A percentile compares a stretch with the other conserved stretches of the same genome.
phyloP scores from a whole-genome alignment of 2,329 filamentous ascomycete genomes.

The Aspergillus texensis region DNA sequence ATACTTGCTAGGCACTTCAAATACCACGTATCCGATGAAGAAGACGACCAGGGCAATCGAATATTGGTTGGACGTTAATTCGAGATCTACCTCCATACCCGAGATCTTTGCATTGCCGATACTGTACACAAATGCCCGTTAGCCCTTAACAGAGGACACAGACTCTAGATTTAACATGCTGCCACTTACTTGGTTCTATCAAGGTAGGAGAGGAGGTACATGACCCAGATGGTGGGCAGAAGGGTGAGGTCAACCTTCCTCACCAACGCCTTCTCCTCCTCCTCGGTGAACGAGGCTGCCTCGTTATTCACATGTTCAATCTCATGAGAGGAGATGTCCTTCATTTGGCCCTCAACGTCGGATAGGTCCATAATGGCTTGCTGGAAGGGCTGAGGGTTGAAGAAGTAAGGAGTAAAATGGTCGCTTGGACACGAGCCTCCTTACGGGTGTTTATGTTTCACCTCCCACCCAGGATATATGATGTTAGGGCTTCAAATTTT shows the following conservation, averaged over 20 bases:
- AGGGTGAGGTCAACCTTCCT: conserved; percentile 49
- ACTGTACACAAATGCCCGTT: conserved; percentile 5
- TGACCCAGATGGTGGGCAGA: conserved; percentile 53
- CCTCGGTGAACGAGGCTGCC: conserved; percentile 9
- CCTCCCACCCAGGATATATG: too few species aligned
- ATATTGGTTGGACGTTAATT: conserved; percentile 48
- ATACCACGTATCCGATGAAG: conserved; percentile 57
- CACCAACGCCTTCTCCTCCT: conserved; percentile 50
- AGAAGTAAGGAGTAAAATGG: too few species aligned
- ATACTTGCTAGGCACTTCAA: conserved; percentile 57
- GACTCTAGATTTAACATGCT: too few species aligned
- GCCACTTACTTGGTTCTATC: conserved; percentile 25
- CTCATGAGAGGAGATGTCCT: conserved; percentile 2
- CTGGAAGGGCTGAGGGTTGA: too few species aligned
- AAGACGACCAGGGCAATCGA: conserved; percentile 57
- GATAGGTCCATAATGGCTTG: too few species aligned
- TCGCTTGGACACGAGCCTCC: too few species aligned
- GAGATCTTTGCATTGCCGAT: conserved; percentile 31
- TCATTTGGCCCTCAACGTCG: too few species aligned
- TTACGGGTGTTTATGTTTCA: too few species aligned
- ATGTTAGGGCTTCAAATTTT: too few species aligned
- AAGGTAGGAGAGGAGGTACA: conserved; percentile 55
- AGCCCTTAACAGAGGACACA: background rate
- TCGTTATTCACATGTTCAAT: conserved; percentile 20
- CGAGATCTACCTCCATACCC: conserved; percentile 25